Conservation (phyloP, 441 rosid genomes). For the Gossypium gossypioides region DNA sequence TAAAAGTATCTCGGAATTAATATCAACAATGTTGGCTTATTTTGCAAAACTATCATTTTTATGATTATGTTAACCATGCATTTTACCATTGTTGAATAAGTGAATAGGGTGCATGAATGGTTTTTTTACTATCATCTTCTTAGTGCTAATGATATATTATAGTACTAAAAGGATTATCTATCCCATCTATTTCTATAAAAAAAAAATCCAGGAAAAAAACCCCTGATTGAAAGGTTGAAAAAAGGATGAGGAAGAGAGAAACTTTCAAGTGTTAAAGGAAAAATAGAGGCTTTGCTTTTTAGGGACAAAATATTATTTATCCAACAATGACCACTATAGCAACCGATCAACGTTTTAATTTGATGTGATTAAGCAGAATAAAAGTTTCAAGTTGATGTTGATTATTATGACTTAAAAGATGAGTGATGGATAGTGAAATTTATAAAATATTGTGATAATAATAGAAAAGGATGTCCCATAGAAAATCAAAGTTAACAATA, state of each 20-base stretch:
- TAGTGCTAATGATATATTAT: too few species aligned
- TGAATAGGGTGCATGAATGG: too few species aligned
- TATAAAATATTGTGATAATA: background rate
- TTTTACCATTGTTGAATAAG: too few species aligned
- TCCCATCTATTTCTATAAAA: too few species aligned
- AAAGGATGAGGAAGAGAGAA: background rate
- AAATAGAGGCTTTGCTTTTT: background rate
- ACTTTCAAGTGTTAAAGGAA: background rate
- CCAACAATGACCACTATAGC: background rate
- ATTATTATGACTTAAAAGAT: background rate
- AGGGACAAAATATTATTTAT: conserved; percentile 1
- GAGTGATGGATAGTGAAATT: conserved; percentile 1
- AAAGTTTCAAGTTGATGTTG: background rate
- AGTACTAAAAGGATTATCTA: too few species aligned
- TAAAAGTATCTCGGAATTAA: too few species aligned
- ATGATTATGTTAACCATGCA: too few species aligned
- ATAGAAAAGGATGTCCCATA: background rate
- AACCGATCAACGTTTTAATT: background rate
- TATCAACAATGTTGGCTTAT: too few species aligned
- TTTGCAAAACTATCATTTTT: too few species aligned
- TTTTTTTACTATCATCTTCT: too few species aligned
- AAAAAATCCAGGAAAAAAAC: too few species aligned
- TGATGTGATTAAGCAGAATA: background rate
- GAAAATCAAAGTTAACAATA: background rate
- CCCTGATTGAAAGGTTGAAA: too few species aligned